Conservation (phyloP, 192 early-diverging fungal species). For the Spizellomyces sp. region DNA sequence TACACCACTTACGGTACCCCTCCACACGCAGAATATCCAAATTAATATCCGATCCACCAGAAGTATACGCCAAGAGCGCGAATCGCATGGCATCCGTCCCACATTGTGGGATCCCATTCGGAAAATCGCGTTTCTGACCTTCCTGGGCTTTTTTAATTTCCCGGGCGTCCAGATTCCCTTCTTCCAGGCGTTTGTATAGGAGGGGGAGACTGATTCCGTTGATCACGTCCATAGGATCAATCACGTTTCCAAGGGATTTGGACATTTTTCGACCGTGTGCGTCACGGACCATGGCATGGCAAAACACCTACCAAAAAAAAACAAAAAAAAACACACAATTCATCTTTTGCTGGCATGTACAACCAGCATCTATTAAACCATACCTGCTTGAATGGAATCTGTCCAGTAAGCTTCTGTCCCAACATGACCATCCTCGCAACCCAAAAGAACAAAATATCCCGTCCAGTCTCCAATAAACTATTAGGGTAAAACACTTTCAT, state of each 20-base stretch:
- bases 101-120: constrained; percentile 96
- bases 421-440: constrained; percentile 99
- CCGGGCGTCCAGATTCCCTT: constrained; percentile 86
- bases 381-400: constrained; percentile 84
- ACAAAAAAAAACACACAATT: neutral
- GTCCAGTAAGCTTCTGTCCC: constrained; percentile 91
- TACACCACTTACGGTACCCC: constrained; percentile 99
- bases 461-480: constrained; percentile 91
- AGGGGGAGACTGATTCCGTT: constrained; percentile 83
- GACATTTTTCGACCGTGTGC: constrained; percentile 98
- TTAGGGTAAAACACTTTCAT: constrained; percentile 88
- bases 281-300: constrained; percentile 98
- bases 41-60: constrained; percentile 83
- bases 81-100: constrained; percentile 84
- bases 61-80: constrained; percentile 51
- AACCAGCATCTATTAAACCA: constrained; percentile 1
- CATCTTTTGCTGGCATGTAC: too few species aligned
- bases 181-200: constrained; percentile 75
- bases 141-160: constrained; percentile 87
- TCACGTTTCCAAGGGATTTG: constrained; percentile 95
- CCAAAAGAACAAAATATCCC: constrained; percentile 99
- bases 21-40: constrained; percentile 95
- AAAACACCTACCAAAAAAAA: constrained; percentile 74
- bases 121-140: constrained; percentile 86
- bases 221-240: constrained; percentile 97